These are phyloP conservation scores for Ulmus americana DNA, from an alignment of 331 rosid genomes.

Conservation along the genomic window DNA sequence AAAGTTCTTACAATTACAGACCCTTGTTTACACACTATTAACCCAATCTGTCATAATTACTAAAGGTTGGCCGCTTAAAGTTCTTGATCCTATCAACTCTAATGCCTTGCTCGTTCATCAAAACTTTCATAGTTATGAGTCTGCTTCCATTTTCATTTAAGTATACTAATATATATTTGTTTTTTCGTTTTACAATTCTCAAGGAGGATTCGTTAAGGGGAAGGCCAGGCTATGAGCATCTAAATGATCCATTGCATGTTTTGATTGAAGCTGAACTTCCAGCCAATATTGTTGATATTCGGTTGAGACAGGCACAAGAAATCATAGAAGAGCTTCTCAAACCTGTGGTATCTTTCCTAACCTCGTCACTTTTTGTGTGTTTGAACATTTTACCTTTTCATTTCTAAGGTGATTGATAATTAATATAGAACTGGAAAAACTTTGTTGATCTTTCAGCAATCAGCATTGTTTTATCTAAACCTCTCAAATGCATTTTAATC, in stretches of 20 bases:
- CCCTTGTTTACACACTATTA: neutral
- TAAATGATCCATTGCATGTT: conserved; percentile 85
- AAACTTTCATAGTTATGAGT: neutral
- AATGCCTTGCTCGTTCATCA: neutral
- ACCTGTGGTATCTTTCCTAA: conserved; percentile 66
- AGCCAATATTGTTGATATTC: conserved; percentile 53
- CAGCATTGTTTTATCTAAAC: too few relatives aligned
- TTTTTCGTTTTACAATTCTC: conserved; percentile 5
- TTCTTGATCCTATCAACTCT: neutral
- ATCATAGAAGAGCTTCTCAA: conserved; percentile 84
- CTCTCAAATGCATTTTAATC: too few relatives aligned
- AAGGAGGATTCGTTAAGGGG: conserved; percentile 86
- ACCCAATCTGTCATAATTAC: neutral
- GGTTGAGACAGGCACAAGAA: conserved; percentile 86
- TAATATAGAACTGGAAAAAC: too few relatives aligned
- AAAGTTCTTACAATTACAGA: conserved; percentile 3
- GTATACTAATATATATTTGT: conserved; percentile 24
- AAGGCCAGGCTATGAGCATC: conserved; percentile 88
- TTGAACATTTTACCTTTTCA: conserved; percentile 2
- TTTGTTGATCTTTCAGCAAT: too few relatives aligned
- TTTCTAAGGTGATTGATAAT: neutral
- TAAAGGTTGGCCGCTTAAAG: neutral
- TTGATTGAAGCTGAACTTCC: conserved; percentile 92
- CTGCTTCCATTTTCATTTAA: conserved; percentile 6
- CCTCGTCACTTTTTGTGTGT: neutral